A percentile compares a stretch with the other conserved stretches of the same genome.
phyloP scores from a whole-genome alignment of 1,139 yeast genomes.

The Candida sojae region DNA sequence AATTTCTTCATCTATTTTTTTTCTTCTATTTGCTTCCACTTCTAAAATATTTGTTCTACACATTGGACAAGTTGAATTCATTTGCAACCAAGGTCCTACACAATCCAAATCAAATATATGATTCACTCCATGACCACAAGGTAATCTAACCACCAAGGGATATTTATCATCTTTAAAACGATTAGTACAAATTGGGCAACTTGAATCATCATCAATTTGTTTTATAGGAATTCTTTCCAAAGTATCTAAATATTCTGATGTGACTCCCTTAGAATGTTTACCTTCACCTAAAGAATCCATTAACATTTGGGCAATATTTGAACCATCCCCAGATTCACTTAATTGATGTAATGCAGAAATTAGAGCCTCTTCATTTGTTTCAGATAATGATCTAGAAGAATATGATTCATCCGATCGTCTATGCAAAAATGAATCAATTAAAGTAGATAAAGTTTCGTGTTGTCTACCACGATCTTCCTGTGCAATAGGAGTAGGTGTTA shows the following conservation, averaged over 20 bases:
- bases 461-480: slow-evolving; percentile 22
- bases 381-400: slow-evolving; percentile 12
- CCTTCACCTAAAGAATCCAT: slow-evolving; percentile 25
- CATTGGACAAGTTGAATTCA: slow-evolving; percentile 83
- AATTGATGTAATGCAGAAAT: slow-evolving; percentile 31
- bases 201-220: slow-evolving; percentile 51
- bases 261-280: slow-evolving; percentile 51
- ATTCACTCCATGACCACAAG: slow-evolving; percentile 55
- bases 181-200: slow-evolving; percentile 84
- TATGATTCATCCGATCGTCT: slow-evolving; percentile 4
- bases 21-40: slow-evolving; percentile 41
- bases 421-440: slow-evolving; percentile 37
- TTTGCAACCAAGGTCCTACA: slow-evolving; percentile 83
- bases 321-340: slow-evolving; percentile 30
- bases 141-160: slow-evolving; percentile 79
- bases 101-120: slow-evolving; percentile 90
- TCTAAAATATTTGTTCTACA: slow-evolving; percentile 73
- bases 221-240: slow-evolving; percentile 67
- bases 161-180: slow-evolving; percentile 70
- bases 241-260: slow-evolving; percentile 70
- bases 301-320: slow-evolving; percentile 29
- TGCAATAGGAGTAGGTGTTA: slow-evolving; percentile 4
- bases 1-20: slow-evolving; percentile 41
- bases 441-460: slow-evolving; percentile 37
- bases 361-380: slow-evolving; percentile 12